phyloP scores from a whole-genome alignment of 2,329 filamentous ascomycete genomes.

The Myriangium duriaei region DNA sequence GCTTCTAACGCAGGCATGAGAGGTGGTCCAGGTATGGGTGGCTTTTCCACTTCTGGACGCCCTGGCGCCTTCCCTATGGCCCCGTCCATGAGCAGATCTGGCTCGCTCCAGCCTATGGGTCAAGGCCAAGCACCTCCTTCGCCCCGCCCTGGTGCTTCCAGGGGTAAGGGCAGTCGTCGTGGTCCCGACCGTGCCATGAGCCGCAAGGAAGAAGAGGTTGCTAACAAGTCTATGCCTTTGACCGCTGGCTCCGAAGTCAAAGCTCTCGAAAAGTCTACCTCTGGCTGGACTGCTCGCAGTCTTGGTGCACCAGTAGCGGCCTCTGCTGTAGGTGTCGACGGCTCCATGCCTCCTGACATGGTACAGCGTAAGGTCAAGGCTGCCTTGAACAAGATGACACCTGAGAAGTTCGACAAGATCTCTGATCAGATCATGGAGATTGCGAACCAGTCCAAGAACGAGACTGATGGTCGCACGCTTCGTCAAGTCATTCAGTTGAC shows the following conservation, averaged over 20 bases:
- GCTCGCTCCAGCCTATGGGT: slow-evolving; percentile 46
- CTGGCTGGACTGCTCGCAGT: slow-evolving; percentile 82
- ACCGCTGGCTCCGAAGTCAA: slow-evolving; percentile 73
- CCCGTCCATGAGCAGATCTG: slow-evolving; percentile 50
- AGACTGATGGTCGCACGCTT: slow-evolving; percentile 83
- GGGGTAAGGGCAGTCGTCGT: slow-evolving; percentile 53
- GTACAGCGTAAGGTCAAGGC: slow-evolving; percentile 99
- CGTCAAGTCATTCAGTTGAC: slow-evolving; percentile 97
- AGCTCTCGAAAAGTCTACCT: slow-evolving; percentile 57
- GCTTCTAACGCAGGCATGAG: slow-evolving; percentile 17
- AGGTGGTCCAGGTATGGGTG: slow-evolving; percentile 34
- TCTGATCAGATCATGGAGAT: slow-evolving; percentile 86
- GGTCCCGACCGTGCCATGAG: slow-evolving; percentile 36
- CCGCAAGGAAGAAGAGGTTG: slow-evolving; percentile 50
- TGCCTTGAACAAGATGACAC: slow-evolving; percentile 98
- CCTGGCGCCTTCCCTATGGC: slow-evolving; percentile 52
- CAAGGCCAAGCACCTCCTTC: slow-evolving; percentile 53
- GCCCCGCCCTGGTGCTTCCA: slow-evolving; percentile 42
- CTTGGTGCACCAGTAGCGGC: slow-evolving; percentile 38
- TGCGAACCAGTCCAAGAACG: slow-evolving; percentile 88
- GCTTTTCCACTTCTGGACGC: slow-evolving; percentile 43
- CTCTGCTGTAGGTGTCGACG: slow-evolving; percentile 30
- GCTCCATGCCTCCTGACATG: slow-evolving; percentile 72
- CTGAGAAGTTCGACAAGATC: slow-evolving; percentile 96
- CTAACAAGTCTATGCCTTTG: slow-evolving; percentile 81